Percentiles rank a stretch among this genome's conserved stretches.
Conservation (phyloP, 345 rosid genomes). For the Salix dunnii region DNA sequence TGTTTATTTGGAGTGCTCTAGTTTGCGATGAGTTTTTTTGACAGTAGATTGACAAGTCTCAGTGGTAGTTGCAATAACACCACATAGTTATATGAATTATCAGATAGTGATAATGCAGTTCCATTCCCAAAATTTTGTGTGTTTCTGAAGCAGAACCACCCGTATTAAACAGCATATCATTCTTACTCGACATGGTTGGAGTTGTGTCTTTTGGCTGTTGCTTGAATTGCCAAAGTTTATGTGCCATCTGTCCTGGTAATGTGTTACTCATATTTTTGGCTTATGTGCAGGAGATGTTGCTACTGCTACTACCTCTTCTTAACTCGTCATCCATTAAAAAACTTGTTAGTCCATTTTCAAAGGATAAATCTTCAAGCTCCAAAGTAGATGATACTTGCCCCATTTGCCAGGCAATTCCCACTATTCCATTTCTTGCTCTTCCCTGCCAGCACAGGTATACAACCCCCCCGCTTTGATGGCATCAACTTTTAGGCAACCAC, state of each 20-base stretch:
- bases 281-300: slow-evolving; percentile 77
- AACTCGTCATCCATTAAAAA: slow-evolving; percentile 78
- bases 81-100: background rate
- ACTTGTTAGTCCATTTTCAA: slow-evolving; percentile 76
- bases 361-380: slow-evolving; percentile 64
- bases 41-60: background rate
- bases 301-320: slow-evolving; percentile 95
- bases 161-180: background rate
- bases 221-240: background rate
- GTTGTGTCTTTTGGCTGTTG: background rate
- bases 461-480: background rate
- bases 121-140: background rate
- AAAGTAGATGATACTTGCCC: slow-evolving; percentile 65
- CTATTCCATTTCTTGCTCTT: slow-evolving; percentile 81
- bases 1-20: background rate
- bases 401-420: slow-evolving; percentile 71
- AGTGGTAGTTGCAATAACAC: background rate
- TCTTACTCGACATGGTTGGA: background rate
- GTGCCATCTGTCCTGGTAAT: background rate
- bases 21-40: no score
- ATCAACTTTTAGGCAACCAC: background rate
- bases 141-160: background rate
- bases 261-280: slow-evolving; percentile 2
- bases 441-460: slow-evolving; percentile 92
- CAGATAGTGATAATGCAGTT: background rate